A percentile compares a stretch with the other conserved stretches of the same genome.
Evolutionary conservation across 1,284 basidiomycete genomes (phyloP).

Genomic region (Pholiota adiposa): DNA sequence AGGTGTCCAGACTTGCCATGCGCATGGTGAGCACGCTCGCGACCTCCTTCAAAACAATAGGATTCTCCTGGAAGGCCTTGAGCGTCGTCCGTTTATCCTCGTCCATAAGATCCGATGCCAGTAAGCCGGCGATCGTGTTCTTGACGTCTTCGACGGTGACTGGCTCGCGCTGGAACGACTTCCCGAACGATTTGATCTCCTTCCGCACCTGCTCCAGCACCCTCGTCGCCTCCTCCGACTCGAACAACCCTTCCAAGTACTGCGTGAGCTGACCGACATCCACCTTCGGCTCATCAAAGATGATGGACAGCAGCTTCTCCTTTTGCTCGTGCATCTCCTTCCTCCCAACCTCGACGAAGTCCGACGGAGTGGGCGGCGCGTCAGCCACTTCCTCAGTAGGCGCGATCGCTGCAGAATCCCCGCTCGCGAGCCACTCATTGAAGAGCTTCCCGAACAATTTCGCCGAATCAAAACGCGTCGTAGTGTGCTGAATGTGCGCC

Average conservation of each 20-base stretch:
- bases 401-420: slow-evolving; percentile 37
- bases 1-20: slow-evolving; percentile 39
- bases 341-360: slow-evolving; percentile 39
- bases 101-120: slow-evolving; percentile 40
- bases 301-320: slow-evolving; percentile 40
- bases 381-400: not conserved
- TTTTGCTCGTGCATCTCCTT: slow-evolving; percentile 48
- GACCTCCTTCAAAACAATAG: slow-evolving; percentile 40
- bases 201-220: slow-evolving; percentile 33
- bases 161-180: slow-evolving; percentile 25
- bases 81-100: slow-evolving; percentile 43
- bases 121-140: slow-evolving; percentile 36
- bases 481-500: slow-evolving; percentile 39
- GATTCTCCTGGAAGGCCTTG: slow-evolving; percentile 43
- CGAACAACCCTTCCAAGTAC: slow-evolving; percentile 42
- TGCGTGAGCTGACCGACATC: slow-evolving; percentile 34
- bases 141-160: slow-evolving; percentile 33
- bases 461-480: slow-evolving; percentile 43
- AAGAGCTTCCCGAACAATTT: slow-evolving; percentile 44
- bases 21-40: slow-evolving; percentile 49
- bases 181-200: slow-evolving; percentile 31
- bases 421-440: slow-evolving; percentile 48
- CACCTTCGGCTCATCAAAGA: slow-evolving; percentile 40
- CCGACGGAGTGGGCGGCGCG: slow-evolving; percentile 8
- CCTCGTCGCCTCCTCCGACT: slow-evolving; percentile 30